Evolutionary conservation across 768 basidiomycete species (phyloP).

Genomic region (Russula virescens): DNA sequence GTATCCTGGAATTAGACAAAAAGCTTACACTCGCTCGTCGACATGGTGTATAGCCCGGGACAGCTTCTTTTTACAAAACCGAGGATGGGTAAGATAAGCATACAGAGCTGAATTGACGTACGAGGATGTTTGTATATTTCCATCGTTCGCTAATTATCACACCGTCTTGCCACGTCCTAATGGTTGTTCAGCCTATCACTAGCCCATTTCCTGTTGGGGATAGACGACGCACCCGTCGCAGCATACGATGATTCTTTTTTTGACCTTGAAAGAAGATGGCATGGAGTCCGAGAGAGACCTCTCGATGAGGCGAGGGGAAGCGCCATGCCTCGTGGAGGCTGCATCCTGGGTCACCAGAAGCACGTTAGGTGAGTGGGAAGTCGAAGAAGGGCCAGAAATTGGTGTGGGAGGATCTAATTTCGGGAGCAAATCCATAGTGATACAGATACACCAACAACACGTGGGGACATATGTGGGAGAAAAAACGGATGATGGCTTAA

Average conservation of each 20-base stretch:
- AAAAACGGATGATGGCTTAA: not conserved
- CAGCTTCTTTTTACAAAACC: constrained; percentile 26
- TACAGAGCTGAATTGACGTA: constrained; percentile 11
- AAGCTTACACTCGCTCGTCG: constrained; percentile 30
- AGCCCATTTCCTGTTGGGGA: not conserved
- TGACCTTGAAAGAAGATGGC: constrained; percentile 2
- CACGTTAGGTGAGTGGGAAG: not conserved
- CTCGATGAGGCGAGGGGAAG: not conserved
- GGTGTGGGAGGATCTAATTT: not conserved
- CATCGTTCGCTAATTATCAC: constrained; percentile 28
- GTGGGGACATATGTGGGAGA: not conserved
- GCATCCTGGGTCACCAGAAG: not conserved
- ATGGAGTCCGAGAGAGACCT: constrained; percentile 13
- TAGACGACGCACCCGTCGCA: constrained; percentile 58
- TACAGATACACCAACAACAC: too few relatives aligned
- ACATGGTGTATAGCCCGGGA: constrained; percentile 31
- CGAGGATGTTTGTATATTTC: constrained; percentile 33
- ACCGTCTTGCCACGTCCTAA: constrained; percentile 70
- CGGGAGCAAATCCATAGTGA: not conserved
- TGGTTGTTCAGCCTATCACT: not conserved
- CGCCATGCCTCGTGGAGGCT: not conserved
- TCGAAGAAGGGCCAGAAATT: not conserved
- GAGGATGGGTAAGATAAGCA: not conserved
- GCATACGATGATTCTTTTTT: constrained; percentile 54
- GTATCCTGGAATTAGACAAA: not conserved